These are phyloP conservation scores for Starmera stellimalicola DNA, from an alignment of 1,139 yeast genomes.

Conservation along the genomic window DNA sequence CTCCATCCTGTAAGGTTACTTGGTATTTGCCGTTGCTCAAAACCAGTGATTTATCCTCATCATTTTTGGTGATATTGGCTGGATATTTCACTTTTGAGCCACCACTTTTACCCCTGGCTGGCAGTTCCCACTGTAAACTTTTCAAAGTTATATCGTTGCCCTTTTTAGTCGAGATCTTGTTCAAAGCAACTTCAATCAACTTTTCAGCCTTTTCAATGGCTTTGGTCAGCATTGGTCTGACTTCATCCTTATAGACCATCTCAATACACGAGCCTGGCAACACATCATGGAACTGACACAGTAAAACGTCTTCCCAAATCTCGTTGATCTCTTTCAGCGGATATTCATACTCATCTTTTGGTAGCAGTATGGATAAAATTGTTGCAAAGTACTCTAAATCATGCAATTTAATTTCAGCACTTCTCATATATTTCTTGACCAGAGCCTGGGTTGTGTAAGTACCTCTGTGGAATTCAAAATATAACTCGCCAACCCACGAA, in stretches of 20 bases:
- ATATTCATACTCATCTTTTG: slow-evolving; percentile 46
- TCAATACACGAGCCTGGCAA: slow-evolving; percentile 95
- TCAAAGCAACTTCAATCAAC: slow-evolving; percentile 44
- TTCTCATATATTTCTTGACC: slow-evolving; percentile 72
- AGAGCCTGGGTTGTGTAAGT: slow-evolving; percentile 92
- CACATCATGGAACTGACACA: slow-evolving; percentile 95
- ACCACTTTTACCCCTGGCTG: slow-evolving; percentile 34
- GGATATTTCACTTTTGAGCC: slow-evolving; percentile 29
- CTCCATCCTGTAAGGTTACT: slow-evolving; percentile 54
- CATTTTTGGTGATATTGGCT: slow-evolving; percentile 34
- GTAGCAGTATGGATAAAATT: slow-evolving; percentile 47
- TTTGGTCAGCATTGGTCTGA: slow-evolving; percentile 62
- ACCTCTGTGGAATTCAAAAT: slow-evolving; percentile 93
- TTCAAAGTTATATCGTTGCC: slow-evolving; percentile 26
- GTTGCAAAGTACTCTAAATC: slow-evolving; percentile 83
- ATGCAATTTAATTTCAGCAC: slow-evolving; percentile 68
- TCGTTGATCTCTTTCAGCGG: slow-evolving; percentile 59
- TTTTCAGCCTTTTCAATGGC: slow-evolving; percentile 45
- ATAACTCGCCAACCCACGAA: slow-evolving; percentile 88
- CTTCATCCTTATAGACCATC: slow-evolving; percentile 87
- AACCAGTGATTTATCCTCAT: slow-evolving; percentile 31
- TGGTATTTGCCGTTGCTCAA: slow-evolving; percentile 53
- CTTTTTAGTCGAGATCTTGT: slow-evolving; percentile 22
- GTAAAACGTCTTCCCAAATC: slow-evolving; percentile 80
- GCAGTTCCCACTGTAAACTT: slow-evolving; percentile 63